These are phyloP conservation scores for Entomortierella lignicola DNA, from an alignment of 192 early-diverging fungal species.

Conservation along the genomic window DNA sequence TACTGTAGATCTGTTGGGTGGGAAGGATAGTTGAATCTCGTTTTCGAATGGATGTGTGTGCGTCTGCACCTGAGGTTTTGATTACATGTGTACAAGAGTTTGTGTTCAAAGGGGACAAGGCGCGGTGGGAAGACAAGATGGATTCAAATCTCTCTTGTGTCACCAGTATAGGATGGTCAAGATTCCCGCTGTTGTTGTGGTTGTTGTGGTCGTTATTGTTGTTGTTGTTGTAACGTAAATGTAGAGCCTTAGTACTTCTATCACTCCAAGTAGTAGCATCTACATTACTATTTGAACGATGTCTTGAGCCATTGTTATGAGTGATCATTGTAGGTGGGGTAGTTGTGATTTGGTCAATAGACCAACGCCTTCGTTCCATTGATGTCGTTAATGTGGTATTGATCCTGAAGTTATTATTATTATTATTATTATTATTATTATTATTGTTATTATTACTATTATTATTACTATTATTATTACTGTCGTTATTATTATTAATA, in stretches of 20 bases:
- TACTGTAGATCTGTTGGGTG: not conserved
- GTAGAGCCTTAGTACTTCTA: not conserved
- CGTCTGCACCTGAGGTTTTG: not conserved
- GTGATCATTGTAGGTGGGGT: not conserved
- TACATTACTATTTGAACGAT: not conserved
- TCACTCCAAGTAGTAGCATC: too few species aligned
- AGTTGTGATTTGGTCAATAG: not conserved
- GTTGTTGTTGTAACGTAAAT: conserved; percentile 17
- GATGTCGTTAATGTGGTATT: not conserved
- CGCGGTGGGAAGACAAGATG: not conserved
- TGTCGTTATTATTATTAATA: too few species aligned
- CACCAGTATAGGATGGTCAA: not conserved
- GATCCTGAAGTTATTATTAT: too few species aligned
- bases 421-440: too few species aligned
- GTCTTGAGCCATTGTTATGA: not conserved
- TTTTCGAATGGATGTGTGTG: not conserved
- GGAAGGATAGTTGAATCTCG: not conserved
- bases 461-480: too few species aligned
- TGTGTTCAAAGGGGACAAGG: not conserved
- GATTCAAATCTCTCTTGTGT: not conserved
- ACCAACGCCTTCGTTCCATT: conserved; percentile 13
- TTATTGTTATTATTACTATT: too few species aligned
- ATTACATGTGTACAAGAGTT: not conserved
- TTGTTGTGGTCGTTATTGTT: too few species aligned
- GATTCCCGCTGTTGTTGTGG: conserved; percentile 31